Base-by-base conservation (phyloP, 2,329 filamentous ascomycete genomes). In the Xylariaceae sp. region DNA sequence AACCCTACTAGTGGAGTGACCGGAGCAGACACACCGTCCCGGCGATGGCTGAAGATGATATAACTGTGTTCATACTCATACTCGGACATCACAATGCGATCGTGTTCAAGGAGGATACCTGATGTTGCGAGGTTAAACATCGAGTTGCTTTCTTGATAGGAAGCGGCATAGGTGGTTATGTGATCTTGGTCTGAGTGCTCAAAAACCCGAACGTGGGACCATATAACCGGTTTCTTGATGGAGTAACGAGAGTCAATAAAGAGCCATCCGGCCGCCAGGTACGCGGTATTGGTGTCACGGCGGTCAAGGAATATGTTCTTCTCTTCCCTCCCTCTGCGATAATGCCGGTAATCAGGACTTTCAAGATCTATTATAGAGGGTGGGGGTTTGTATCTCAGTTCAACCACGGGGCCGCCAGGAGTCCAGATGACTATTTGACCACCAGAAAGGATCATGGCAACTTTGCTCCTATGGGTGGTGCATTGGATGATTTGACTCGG, bases 381-480 rank as follows among this genome's bases (percentile, higher is more conserved):
- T 5, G 3, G 5, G 5, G 5, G 5, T 4, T 30, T 30, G 23
- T 4, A 30, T 4, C 5, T 30, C 23, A 30, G 23, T 30, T 30
- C 23, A 30, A 30, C 23, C 23, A 30, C 23, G 4, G 23, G 23
- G 23, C 23, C 55, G 2, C 62, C 59, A 7, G 64, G 66, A 8
- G 61, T 63, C 68, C 68, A 69, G 5, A 68, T 13, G 15, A 68
- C 44, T 34, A 67, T 42, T 7, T 65, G 53, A 18, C 65, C 64
- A 8, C 45, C 51, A 37, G 54, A 61, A 42, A 68, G 63, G 30
- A 68, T n/a, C 8, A 65, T 18, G 4, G 61, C 67, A 50, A 67
- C 61, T 9, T 52, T 64, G 30, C 35, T 39, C 44, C 58, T 62
- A 9, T 62, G 55, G 11, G 64, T 67, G 18, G 48, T 4, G 50